A percentile compares a stretch with the other conserved stretches of the same genome.
Evolutionary conservation across 176 grass and related monocot genomes (phyloP).

Genomic region (Chloris gayana): DNA sequence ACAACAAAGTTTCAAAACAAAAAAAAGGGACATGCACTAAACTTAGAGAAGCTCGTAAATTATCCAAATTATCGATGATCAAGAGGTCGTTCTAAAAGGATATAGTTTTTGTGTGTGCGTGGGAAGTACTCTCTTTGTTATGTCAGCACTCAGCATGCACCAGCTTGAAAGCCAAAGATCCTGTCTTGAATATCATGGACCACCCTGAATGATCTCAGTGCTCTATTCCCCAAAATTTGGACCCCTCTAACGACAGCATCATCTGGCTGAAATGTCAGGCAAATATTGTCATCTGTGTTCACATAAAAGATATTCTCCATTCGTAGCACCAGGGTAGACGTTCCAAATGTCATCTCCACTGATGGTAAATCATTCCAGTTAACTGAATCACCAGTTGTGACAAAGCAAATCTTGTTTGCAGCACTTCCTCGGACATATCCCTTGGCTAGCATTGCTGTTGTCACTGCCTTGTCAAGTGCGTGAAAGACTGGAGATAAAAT

Average conservation of each 20-base stretch:
- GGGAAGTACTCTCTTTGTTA: not conserved
- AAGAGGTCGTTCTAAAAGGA: not conserved
- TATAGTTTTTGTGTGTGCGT: not conserved
- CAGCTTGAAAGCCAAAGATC: slow-evolving; percentile 30
- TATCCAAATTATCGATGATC: not conserved
- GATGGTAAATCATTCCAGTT: slow-evolving; percentile 24
- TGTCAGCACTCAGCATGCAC: slow-evolving; percentile 37
- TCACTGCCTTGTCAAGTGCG: slow-evolving; percentile 1
- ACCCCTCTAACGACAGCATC: not conserved
- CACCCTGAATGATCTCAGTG: slow-evolving; percentile 29
- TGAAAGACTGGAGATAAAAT: slow-evolving; percentile 24
- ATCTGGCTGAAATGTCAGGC: slow-evolving; percentile 34
- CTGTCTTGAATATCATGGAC: slow-evolving; percentile 20
- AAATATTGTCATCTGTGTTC: not conserved
- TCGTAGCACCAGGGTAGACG: not conserved
- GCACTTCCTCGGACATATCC: not conserved
- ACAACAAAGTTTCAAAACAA: not conserved
- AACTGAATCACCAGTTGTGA: not conserved
- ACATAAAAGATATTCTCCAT: slow-evolving; percentile 16
- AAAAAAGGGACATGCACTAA: not conserved
- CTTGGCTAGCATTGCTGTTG: slow-evolving; percentile 18
- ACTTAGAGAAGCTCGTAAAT: not conserved
- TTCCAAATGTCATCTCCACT: slow-evolving; percentile 25
- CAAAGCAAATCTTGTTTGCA: slow-evolving; percentile 8
- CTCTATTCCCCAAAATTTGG: slow-evolving; percentile 25